A percentile compares a stretch with the other conserved stretches of the same genome.
phyloP scores from a whole-genome alignment of 2,329 filamentous ascomycete genomes.

The Plenodomus lindquistii region DNA sequence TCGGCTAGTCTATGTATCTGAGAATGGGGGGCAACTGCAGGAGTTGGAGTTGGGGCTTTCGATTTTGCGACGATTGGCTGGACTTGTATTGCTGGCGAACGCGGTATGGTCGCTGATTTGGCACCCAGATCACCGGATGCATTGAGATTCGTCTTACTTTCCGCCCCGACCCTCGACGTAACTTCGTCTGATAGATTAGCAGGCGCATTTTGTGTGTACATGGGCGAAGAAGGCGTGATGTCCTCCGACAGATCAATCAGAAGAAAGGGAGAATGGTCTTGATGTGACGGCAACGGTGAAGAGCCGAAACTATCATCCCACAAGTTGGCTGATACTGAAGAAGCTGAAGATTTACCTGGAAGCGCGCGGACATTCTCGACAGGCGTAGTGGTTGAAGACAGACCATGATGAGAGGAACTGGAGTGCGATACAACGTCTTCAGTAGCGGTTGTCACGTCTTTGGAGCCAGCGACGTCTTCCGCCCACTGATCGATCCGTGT shows the following conservation, averaged over 20 bases:
- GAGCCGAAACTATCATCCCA: not conserved
- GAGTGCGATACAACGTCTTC: slow-evolving; percentile 9
- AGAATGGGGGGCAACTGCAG: slow-evolving; percentile 16
- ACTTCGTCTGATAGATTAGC: slow-evolving; percentile 19
- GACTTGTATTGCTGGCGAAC: not conserved
- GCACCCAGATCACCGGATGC: not conserved
- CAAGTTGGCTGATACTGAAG: slow-evolving; percentile 4
- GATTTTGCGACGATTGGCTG: not conserved
- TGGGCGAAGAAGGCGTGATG: not conserved
- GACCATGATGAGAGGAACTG: slow-evolving; percentile 7
- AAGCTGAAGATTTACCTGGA: slow-evolving; percentile 23
- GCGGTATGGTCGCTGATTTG: not conserved
- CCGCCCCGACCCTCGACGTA: not conserved
- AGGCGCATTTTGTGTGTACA: slow-evolving; percentile 3
- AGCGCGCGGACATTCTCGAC: slow-evolving; percentile 1
- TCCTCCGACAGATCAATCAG: slow-evolving; percentile 13
- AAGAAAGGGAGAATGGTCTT: not conserved
- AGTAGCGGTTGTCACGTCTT: not conserved
- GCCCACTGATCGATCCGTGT: slow-evolving; percentile 28
- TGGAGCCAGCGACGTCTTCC: slow-evolving; percentile 19
- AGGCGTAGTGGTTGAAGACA: slow-evolving; percentile 10
- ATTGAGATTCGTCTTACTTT: not conserved
- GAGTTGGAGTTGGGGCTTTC: slow-evolving; percentile 1
- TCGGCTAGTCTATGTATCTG: slow-evolving; percentile 47
- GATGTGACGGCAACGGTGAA: not conserved